These are phyloP conservation scores for Sugiyamaella pinicola DNA, from an alignment of 1,139 yeast genomes.

Conservation along the genomic window DNA sequence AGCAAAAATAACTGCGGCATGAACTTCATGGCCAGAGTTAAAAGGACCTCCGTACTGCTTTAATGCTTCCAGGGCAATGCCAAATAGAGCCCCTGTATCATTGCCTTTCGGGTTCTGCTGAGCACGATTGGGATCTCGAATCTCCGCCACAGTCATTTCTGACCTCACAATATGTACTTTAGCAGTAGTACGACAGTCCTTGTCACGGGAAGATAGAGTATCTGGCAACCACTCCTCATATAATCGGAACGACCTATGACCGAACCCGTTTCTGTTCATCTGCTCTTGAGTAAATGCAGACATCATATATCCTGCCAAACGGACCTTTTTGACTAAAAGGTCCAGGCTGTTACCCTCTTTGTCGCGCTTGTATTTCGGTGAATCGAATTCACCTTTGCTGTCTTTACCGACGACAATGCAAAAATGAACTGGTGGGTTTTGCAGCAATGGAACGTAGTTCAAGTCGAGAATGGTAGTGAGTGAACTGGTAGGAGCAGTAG, in stretches of 20 bases:
- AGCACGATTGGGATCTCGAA: slow-evolving; percentile 77
- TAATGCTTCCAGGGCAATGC: slow-evolving; percentile 77
- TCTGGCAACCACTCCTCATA: slow-evolving; percentile 65
- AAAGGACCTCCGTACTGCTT: slow-evolving; percentile 57
- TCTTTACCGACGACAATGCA: slow-evolving; percentile 79
- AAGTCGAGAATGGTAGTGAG: slow-evolving; percentile 41
- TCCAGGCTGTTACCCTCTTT: slow-evolving; percentile 71
- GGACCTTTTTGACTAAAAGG: slow-evolving; percentile 72
- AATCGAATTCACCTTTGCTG: slow-evolving; percentile 71
- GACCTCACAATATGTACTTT: slow-evolving; percentile 75
- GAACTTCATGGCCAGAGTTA: slow-evolving; percentile 54
- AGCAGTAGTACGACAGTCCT: slow-evolving; percentile 58
- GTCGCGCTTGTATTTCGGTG: slow-evolving; percentile 58
- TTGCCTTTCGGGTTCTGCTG: slow-evolving; percentile 80
- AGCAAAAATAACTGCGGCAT: slow-evolving; percentile 81
- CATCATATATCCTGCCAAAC: slow-evolving; percentile 88
- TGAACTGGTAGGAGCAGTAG: slow-evolving; percentile 20
- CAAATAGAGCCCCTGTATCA: slow-evolving; percentile 73
- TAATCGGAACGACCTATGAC: slow-evolving; percentile 76
- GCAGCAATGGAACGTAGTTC: slow-evolving; percentile 58
- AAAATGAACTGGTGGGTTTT: slow-evolving; percentile 78
- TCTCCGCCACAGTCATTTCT: slow-evolving; percentile 65
- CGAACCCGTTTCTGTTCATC: slow-evolving; percentile 77
- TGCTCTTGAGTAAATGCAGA: slow-evolving; percentile 93
- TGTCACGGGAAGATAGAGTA: slow-evolving; percentile 52